These are phyloP conservation scores for Bombardia bombarda DNA, from an alignment of 495 filamentous ascomycete species.

Conservation along the genomic window DNA sequence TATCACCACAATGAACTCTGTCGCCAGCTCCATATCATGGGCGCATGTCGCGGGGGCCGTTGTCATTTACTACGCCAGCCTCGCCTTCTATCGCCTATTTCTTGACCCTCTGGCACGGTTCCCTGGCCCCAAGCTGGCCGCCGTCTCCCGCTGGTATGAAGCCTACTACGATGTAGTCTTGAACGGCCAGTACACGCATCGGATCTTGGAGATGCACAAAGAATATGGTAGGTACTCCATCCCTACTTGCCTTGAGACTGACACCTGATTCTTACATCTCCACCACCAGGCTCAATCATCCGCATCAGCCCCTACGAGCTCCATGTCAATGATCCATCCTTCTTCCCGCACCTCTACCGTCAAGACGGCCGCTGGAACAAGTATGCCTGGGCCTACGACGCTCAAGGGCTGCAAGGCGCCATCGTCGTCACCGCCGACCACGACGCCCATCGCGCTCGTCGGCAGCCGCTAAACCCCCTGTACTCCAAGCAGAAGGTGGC, in stretches of 20 bases:
- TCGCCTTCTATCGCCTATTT: conserved; percentile 29
- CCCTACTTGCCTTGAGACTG: background rate
- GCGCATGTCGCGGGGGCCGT: conserved; percentile 1
- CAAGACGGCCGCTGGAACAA: conserved; percentile 23
- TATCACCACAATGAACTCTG: background rate
- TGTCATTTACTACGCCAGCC: conserved; percentile 11
- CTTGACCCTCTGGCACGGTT: conserved; percentile 34
- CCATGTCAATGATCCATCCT: conserved; percentile 21
- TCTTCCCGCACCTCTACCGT: conserved; percentile 23
- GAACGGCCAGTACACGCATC: conserved; percentile 31
- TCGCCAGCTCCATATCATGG: background rate
- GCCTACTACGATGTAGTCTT: conserved; percentile 41
- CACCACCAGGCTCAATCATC: conserved; percentile 20
- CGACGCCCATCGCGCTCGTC: conserved; percentile 15
- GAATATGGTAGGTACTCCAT: conserved; percentile 26
- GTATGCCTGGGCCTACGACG: conserved; percentile 20
- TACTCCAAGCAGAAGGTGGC: conserved; percentile 21
- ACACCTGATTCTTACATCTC: background rate
- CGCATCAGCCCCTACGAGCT: conserved; percentile 26
- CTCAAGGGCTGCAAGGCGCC: conserved; percentile 9
- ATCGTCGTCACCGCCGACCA: conserved; percentile 16
- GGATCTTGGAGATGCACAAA: conserved; percentile 37
- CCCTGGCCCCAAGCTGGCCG: conserved; percentile 42
- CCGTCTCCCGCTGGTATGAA: conserved; percentile 38
- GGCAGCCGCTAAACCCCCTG: conserved; percentile 11